These are phyloP conservation scores for Ambrosia trifida DNA, from an alignment of 129 eudicot species.

Conservation along the genomic window DNA sequence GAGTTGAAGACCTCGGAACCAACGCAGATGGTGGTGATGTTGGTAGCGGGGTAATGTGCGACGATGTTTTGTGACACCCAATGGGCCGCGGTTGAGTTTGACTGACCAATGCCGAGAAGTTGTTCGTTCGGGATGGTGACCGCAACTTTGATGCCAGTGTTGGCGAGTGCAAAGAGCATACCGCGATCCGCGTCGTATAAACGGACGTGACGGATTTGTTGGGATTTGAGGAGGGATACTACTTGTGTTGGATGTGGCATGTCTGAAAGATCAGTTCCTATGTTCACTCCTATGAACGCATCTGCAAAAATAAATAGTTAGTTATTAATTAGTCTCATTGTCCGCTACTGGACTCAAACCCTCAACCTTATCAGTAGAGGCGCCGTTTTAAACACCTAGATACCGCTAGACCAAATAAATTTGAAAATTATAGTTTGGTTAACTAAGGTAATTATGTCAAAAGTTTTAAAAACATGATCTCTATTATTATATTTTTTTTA, in stretches of 20 bases:
- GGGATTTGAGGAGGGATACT: constrained; percentile 79
- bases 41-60: constrained; percentile 82
- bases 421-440: no score
- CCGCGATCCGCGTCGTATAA: constrained; percentile 81
- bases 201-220: constrained; percentile 71
- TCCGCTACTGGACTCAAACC: no score
- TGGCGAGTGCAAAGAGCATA: constrained; percentile 85
- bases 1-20: constrained; percentile 77
- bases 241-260: constrained; percentile 92
- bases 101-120: constrained; percentile 80
- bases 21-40: constrained; percentile 81
- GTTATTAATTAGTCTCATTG: background rate
- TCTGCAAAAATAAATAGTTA: constrained; percentile 37
- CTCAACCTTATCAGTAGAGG: no score
- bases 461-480: no score
- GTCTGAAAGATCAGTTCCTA: constrained; percentile 90
- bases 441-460: no score
- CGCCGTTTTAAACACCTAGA: no score
- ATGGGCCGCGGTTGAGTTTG: constrained; percentile 81
- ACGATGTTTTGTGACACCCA: constrained; percentile 82
- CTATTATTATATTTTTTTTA: no score
- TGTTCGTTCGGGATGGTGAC: constrained; percentile 78
- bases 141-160: constrained; percentile 74
- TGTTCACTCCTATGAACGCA: constrained; percentile 78
- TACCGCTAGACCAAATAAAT: no score